Evolutionary conservation across 225 moss, liverwort and hornwort species (phyloP).

Genomic region (Bryoerythrophyllum caledonicum): DNA sequence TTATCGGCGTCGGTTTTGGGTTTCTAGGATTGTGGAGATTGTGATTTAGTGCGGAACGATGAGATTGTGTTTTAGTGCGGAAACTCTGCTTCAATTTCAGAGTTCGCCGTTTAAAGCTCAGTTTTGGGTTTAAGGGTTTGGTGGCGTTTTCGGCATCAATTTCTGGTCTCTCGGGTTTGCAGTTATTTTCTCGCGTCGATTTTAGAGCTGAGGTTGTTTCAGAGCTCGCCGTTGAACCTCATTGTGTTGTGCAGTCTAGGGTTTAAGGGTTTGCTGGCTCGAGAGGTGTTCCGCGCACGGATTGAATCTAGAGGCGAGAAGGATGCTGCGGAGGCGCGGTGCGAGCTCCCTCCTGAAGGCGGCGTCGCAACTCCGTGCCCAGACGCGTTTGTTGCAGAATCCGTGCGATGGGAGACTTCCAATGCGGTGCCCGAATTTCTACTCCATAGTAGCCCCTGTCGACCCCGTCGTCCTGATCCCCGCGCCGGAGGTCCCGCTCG

Average conservation of each 20-base stretch:
- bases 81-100: neutral
- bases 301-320: neutral
- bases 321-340: conserved; percentile 44
- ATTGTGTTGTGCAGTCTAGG: neutral
- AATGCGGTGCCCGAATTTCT: conserved; percentile 5
- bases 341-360: conserved; percentile 30
- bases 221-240: neutral
- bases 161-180: neutral
- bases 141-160: neutral
- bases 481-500: conserved; percentile 49
- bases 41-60: too few species aligned
- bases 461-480: conserved; percentile 31
- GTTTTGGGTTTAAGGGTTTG: neutral
- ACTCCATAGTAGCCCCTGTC: neutral
- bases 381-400: neutral
- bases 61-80: too few species aligned
- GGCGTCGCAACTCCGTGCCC: conserved; percentile 19
- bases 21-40: neutral
- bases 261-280: neutral
- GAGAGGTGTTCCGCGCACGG: neutral
- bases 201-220: neutral
- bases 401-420: neutral
- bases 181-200: too few species aligned
- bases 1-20: neutral
- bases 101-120: neutral